These are phyloP conservation scores for Phytopythium montanum DNA, from an alignment of 352 stramenopile species.

Conservation along the genomic window DNA sequence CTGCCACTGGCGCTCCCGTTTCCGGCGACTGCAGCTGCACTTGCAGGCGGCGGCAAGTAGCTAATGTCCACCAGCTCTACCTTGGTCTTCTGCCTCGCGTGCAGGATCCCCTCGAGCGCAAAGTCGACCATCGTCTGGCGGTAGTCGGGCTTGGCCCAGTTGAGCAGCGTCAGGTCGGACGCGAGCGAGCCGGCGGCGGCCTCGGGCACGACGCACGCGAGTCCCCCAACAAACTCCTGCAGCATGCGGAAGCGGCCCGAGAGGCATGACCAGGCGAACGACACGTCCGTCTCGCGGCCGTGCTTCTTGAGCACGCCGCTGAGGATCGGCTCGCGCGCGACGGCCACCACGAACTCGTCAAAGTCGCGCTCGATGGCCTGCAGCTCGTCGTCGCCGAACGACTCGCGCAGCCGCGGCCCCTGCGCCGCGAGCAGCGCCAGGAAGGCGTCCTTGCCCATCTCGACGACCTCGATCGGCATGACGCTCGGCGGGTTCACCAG, in stretches of 20 bases:
- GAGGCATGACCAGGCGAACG: slow-evolving; percentile 61
- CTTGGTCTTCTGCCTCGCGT: slow-evolving; percentile 62
- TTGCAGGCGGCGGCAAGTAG: slow-evolving; percentile 21
- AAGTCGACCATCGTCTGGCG: slow-evolving; percentile 58
- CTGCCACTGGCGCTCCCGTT: no score
- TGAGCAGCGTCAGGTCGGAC: slow-evolving; percentile 36
- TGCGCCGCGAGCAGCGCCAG: slow-evolving; percentile 34
- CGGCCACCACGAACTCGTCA: slow-evolving; percentile 38
- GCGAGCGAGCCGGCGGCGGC: slow-evolving; percentile 25
- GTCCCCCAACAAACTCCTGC: slow-evolving; percentile 53
- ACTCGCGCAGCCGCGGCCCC: slow-evolving; percentile 35
- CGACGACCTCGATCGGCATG: slow-evolving; percentile 41
- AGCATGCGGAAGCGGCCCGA: slow-evolving; percentile 42
- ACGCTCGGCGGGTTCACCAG: slow-evolving; percentile 40
- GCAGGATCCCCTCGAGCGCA: slow-evolving; percentile 58
- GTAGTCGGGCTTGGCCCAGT: slow-evolving; percentile 69
- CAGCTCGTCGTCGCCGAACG: slow-evolving; percentile 36
- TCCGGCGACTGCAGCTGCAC: no score
- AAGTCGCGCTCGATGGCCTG: slow-evolving; percentile 43
- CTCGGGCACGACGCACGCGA: slow-evolving; percentile 43
- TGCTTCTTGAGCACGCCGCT: slow-evolving; percentile 53
- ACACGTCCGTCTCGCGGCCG: slow-evolving; percentile 47
- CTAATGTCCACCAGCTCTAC: slow-evolving; percentile 59
- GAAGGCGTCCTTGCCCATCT: slow-evolving; percentile 57
- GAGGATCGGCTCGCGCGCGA: slow-evolving; percentile 48